Evolutionary conservation across 2,329 filamentous ascomycete species (phyloP), one percentile per base, ranked within the genome.

Genomic region (Paecilomyces sp.): DNA sequence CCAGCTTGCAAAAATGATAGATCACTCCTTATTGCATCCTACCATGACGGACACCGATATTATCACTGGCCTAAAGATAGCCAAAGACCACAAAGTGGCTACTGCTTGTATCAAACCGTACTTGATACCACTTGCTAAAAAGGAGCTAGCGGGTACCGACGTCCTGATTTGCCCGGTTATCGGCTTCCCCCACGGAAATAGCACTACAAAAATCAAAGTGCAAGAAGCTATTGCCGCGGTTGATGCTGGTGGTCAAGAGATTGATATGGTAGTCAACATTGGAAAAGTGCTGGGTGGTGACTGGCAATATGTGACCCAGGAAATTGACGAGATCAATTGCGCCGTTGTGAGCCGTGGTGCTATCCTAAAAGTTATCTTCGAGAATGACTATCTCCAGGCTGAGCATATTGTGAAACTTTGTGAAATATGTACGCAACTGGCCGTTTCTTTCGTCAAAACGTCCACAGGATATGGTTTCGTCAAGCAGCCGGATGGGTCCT

Each of bases 201-300:
- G 77, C 63, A 84, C 80, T 0, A 81, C 79, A 0, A 69, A 74
- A 12, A 77, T 81, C 62, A 87, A 87, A 66, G 77, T 83, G 1
- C 70, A 75, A 25, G 85, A 87, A 64, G 82, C 84, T 0, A 68
- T 67, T 0, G 74, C 75, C 1, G 83, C 83, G 0, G 77, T 76
- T 0, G 64, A 71, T 2, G 76, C 75, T 0, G 84, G 83, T 1
- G 83, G 79, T 0, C 64, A 70, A 1, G 84, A 87, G 67, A 79
- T 87, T 25, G 84, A 86, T 67, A 82, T 86, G 80, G 83, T 86
- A 1, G 74, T 86, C 62, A 87, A 90, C 60, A 70, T 86, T 11
- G 84, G 84, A 34, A 85, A 86, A 64, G 83, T 76, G 0, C 77
- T 85, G 0, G 73, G 81, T 15, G 79, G 77, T 0, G 80, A 86